Conservation (phyloP, 441 rosid species). For the Breynia disticha region DNA sequence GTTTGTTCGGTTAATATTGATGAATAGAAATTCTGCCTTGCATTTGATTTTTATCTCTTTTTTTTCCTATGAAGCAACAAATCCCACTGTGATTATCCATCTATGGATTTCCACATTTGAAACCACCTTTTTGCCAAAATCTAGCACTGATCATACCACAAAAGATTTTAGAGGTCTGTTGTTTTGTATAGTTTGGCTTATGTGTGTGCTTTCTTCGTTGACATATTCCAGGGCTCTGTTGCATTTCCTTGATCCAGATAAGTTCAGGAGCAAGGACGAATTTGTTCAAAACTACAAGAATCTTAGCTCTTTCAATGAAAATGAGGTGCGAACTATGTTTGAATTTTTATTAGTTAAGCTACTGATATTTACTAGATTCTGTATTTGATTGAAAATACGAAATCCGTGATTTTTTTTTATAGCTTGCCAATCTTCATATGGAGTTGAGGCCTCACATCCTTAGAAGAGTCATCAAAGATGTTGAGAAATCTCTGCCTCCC, state of each 20-base stretch:
- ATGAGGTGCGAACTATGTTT: slow-evolving; percentile 48
- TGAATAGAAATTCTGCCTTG: too few species aligned
- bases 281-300: slow-evolving; percentile 97
- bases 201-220: neutral
- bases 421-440: slow-evolving; percentile 98
- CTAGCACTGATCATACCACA: too few species aligned
- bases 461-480: slow-evolving; percentile 98
- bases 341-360: slow-evolving; percentile 5
- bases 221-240: slow-evolving; percentile 76
- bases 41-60: too few species aligned
- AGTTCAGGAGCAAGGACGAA: slow-evolving; percentile 91
- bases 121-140: too few species aligned
- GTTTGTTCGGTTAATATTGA: too few species aligned
- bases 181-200: neutral
- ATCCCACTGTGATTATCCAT: too few species aligned
- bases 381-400: neutral
- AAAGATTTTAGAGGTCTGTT: too few species aligned
- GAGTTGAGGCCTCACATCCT: slow-evolving; percentile 99
- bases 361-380: neutral
- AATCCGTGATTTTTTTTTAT: slow-evolving; percentile 3
- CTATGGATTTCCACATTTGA: too few species aligned
- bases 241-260: slow-evolving; percentile 90
- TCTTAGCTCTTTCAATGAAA: slow-evolving; percentile 93
- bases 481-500: slow-evolving; percentile 98
- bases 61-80: too few species aligned